A percentile compares a stretch with the other conserved stretches of the same genome.
These are phyloP conservation scores for Batrachochytrium dendrobatidis DNA, from an alignment of 371 early-diverging fungal species.

Conservation along the genomic window DNA sequence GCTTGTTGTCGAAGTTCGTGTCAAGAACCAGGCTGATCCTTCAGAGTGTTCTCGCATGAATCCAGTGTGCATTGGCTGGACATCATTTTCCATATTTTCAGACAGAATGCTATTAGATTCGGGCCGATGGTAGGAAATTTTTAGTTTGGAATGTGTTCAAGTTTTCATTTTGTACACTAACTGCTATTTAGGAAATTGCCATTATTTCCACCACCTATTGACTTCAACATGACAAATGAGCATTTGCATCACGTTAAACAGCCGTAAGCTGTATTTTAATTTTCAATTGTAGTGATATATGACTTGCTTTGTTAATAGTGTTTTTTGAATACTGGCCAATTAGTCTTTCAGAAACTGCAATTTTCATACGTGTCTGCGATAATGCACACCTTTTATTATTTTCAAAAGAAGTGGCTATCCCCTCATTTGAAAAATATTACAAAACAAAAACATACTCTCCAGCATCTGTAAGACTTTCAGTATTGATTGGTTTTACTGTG, in stretches of 20 bases:
- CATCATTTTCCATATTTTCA: background rate
- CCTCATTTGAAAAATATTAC: background rate
- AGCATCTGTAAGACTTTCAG: background rate
- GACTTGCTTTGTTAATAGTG: background rate
- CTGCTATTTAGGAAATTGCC: background rate
- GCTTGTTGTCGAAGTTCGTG: background rate
- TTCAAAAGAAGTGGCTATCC: background rate
- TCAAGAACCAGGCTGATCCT: background rate
- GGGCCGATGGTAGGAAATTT: background rate
- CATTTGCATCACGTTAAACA: background rate
- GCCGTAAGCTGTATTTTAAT: background rate
- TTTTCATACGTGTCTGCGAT: slow-evolving; percentile 3
- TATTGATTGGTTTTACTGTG: too few relatives aligned
- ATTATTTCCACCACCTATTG: slow-evolving; percentile 4
- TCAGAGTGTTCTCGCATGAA: background rate
- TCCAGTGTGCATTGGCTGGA: slow-evolving; percentile 4
- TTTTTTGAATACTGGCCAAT: background rate
- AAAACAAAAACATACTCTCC: background rate
- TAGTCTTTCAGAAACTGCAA: background rate
- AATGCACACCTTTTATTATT: background rate
- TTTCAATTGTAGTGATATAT: background rate
- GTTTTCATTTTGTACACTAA: background rate
- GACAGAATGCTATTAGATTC: background rate
- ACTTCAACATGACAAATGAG: background rate
- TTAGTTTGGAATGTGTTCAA: too few relatives aligned